phyloP scores from a whole-genome alignment of 768 basidiomycete genomes.

The Rhodocollybia butyracea region DNA sequence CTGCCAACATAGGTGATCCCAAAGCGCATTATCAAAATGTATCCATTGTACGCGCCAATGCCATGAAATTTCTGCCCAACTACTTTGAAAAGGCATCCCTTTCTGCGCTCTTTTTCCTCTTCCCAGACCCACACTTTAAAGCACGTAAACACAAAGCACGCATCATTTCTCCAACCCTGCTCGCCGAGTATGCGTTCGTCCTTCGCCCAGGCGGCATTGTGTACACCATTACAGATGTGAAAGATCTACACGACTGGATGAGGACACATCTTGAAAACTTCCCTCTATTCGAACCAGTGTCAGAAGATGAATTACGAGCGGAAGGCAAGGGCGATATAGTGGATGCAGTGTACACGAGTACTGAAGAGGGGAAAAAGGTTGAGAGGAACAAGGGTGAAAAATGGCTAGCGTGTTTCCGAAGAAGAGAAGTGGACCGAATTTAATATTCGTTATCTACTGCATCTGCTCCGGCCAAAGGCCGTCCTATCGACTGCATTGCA shows the following conservation, averaged over 20 bases:
- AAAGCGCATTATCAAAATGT: slow-evolving; percentile 71
- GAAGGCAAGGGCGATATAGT: slow-evolving; percentile 75
- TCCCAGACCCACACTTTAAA: slow-evolving; percentile 99
- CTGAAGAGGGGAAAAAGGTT: slow-evolving; percentile 97
- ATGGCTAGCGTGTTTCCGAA: slow-evolving; percentile 87
- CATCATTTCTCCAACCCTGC: slow-evolving; percentile 95
- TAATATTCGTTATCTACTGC: slow-evolving; percentile 29
- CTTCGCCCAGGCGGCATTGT: slow-evolving; percentile 91
- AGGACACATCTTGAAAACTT: slow-evolving; percentile 80
- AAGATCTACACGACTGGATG: slow-evolving; percentile 96
- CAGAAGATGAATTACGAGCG: slow-evolving; percentile 69
- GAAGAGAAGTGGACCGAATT: slow-evolving; percentile 42
- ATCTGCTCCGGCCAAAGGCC: slow-evolving; percentile 25
- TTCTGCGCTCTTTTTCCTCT: slow-evolving; percentile 93
- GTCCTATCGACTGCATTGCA: slow-evolving; percentile 52
- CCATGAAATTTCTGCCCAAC: slow-evolving; percentile 98
- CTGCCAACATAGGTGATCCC: slow-evolving; percentile 23
- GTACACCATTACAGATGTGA: slow-evolving; percentile 97
- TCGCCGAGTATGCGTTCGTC: slow-evolving; percentile 96
- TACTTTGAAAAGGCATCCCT: slow-evolving; percentile 91
- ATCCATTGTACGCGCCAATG: slow-evolving; percentile 91
- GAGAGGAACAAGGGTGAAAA: slow-evolving; percentile 89
- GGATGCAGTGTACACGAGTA: slow-evolving; percentile 80
- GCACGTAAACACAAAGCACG: slow-evolving; percentile 97
- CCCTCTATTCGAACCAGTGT: slow-evolving; percentile 81